Conservation (phyloP, 208 protist species). For the Wallacemonas sp. region DNA sequence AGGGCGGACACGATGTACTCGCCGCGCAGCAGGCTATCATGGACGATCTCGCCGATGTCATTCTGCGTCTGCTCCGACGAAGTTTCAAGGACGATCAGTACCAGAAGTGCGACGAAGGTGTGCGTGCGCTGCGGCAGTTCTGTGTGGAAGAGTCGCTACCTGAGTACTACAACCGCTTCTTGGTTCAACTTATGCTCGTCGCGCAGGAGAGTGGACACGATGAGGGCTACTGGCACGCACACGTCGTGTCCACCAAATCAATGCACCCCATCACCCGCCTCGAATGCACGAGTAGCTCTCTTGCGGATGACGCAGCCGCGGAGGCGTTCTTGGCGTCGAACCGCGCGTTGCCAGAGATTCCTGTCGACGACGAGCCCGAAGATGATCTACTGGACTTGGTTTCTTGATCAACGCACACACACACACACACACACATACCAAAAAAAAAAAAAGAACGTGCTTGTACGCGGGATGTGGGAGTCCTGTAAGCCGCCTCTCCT, state of each 20-base stretch:
- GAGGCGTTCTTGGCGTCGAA: conserved; percentile 25
- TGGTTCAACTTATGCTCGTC: conserved; percentile 47
- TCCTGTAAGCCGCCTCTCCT: not conserved
- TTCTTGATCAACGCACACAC: conserved; percentile 4
- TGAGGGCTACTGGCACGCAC: conserved; percentile 28
- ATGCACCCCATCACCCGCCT: conserved; percentile 37
- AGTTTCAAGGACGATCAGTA: conserved; percentile 65
- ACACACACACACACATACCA: not conserved
- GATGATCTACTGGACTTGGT: conserved; percentile 34
- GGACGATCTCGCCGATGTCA: conserved; percentile 49
- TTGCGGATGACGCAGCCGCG: conserved; percentile 27
- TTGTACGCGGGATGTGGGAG: not conserved
- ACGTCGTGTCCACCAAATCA: conserved; percentile 9
- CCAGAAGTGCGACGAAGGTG: conserved; percentile 64
- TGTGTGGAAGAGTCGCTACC: conserved; percentile 69
- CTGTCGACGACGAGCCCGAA: conserved; percentile 12
- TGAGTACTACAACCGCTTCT: conserved; percentile 71
- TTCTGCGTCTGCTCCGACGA: conserved; percentile 58
- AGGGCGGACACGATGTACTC: conserved; percentile 6
- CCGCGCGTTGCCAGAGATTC: conserved; percentile 14
- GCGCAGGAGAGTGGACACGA: conserved; percentile 27
- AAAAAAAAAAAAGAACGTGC: conserved; percentile 1
- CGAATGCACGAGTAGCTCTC: conserved; percentile 32
- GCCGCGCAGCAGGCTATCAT: conserved; percentile 41
- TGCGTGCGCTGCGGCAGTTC: conserved; percentile 55